A percentile compares a stretch with the other conserved stretches of the same genome.
phyloP scores from a whole-genome alignment of 805 yeast genomes.

The Clavispora asparagi region DNA sequence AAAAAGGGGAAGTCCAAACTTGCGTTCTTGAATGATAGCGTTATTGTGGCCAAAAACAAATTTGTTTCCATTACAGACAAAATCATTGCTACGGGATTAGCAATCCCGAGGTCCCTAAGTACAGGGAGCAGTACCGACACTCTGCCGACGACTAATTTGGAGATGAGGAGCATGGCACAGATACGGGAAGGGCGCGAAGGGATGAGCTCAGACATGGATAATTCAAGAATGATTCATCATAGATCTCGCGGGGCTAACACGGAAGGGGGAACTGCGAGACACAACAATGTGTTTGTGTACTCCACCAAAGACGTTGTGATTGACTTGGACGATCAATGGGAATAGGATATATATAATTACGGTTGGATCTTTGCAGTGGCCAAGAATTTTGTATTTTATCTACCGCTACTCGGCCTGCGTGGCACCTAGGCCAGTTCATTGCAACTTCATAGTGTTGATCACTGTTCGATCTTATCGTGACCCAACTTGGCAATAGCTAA shows the following conservation, averaged over 20 bases:
- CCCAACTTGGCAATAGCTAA: conserved; percentile 70
- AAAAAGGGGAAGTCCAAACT: neutral
- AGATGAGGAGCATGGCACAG: neutral
- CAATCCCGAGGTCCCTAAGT: conserved; percentile 49
- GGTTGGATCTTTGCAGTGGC: too few relatives aligned
- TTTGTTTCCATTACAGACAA: conserved; percentile 46
- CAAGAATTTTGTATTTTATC: too few relatives aligned
- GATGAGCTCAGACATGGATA: neutral
- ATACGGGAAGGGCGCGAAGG: neutral
- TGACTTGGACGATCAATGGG: conserved; percentile 7
- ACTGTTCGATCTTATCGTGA: conserved; percentile 35
- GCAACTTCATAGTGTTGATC: neutral
- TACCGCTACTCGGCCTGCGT: too few relatives aligned
- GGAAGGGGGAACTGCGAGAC: neutral
- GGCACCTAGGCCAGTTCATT: too few relatives aligned
- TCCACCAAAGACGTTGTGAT: conserved; percentile 33
- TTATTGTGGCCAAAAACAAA: conserved; percentile 20
- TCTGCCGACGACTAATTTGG: neutral
- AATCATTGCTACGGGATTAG: conserved; percentile 53
- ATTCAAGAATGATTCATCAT: neutral
- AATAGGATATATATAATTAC: too few relatives aligned
- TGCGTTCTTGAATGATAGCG: neutral
- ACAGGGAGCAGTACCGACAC: conserved; percentile 10
- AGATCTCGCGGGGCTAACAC: neutral
- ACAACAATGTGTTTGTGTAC: conserved; percentile 35